Base-by-base conservation (phyloP, 306 rosid species). In the Luffa aegyptiaca region DNA sequence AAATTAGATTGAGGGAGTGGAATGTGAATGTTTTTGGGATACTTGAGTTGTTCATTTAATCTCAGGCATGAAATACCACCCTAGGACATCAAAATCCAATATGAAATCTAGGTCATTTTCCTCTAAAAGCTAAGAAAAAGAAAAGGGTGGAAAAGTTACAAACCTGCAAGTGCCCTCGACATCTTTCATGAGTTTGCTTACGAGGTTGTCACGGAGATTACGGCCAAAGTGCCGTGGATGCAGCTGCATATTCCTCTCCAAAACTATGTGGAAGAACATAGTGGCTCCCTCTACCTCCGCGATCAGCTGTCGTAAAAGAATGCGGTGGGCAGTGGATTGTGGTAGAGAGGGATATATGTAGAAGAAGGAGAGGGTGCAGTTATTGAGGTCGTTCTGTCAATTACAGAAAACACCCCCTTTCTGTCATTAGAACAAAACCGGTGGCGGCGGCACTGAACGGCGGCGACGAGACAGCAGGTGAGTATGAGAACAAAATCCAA, bases 101-200 rank as follows among this genome's bases (percentile, higher is more conserved):
- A 58, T 58, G 4, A 7, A 58, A 10, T 11, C 14, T 51, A 1
- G 58, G 10, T n/a, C 3, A 53, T 16, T 17, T 41, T 59, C 52
- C 69, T 52, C 48, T 17, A 49, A 45, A 45, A 11, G 53, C 20
- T 45, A 14, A 81, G 18, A 51, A 44, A 80, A 7, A 6, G 10
- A 10, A 63, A 63, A 35, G 16, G 5, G 33, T 1, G 20, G 37
- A 33, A 18, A 56, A 36, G 69, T 14, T 17, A 42, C 13, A 12
- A 33, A 91, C 97, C 96, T 89, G 96, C 98, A 94, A 79, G 96
- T 94, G 76, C 98, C 97, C 84, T 94, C 98, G 3, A 94, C 97
- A 80, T 92, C 98, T 87, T 94, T 94, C 97, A 92, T 94, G 42
- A 94, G 96, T 90, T 94, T 94, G 87, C 94, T 62, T 41, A 92